Evolutionary conservation across 129 eudicot species (phyloP).

Genomic region (Deinandra increscens): DNA sequence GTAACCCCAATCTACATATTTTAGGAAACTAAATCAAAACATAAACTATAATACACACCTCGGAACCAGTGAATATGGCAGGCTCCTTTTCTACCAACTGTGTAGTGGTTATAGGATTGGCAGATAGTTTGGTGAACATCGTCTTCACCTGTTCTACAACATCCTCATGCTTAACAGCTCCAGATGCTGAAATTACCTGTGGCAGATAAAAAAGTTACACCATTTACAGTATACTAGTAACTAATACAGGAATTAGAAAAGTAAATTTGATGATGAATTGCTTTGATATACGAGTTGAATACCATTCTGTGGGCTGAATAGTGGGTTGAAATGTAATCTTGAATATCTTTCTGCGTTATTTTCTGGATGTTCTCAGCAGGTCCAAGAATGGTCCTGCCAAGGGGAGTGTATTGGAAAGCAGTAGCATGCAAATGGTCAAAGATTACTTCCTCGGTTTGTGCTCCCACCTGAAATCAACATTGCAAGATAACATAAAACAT

Average conservation of each 20-base stretch:
- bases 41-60: conserved; percentile 47
- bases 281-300: conserved; percentile 1
- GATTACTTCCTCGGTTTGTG: conserved; percentile 77
- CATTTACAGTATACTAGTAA: not conserved
- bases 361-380: conserved; percentile 72
- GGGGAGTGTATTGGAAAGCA: conserved; percentile 91
- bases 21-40: not conserved
- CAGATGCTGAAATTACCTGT: conserved; percentile 89
- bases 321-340: conserved; percentile 78
- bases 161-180: conserved; percentile 94
- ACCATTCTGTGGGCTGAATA: conserved; percentile 96
- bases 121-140: conserved; percentile 67
- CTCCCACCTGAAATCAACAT: conserved; percentile 56
- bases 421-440: conserved; percentile 97
- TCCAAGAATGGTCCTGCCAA: conserved; percentile 95
- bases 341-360: conserved; percentile 64
- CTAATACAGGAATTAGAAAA: not conserved
- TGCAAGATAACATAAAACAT: not conserved
- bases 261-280: not conserved
- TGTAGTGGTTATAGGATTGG: conserved; percentile 65
- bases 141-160: conserved; percentile 74
- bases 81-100: conserved; percentile 77
- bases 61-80: conserved; percentile 91
- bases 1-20: too few relatives aligned
- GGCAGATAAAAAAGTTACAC: not conserved